Base-by-base conservation (phyloP, 768 basidiomycete genomes). In the Agaricus blazei region DNA sequence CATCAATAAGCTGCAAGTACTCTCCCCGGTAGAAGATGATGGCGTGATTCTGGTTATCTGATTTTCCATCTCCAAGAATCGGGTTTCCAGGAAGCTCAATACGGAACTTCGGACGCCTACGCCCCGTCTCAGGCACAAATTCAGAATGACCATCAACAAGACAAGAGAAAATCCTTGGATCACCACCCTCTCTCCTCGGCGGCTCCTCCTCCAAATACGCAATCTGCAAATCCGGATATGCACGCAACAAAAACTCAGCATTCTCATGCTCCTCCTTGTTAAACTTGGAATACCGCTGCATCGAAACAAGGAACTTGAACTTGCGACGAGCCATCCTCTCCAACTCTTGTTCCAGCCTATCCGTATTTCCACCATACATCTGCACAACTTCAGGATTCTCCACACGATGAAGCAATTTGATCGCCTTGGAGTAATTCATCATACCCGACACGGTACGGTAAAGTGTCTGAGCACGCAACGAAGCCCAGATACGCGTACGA, bases 341-440 rank as follows among this genome's bases (percentile, higher is more conserved):
- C 48, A 98, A 81, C 70, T 98, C 97, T 31, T 90, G 85, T 70
- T 98, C 97, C 44, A 98, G 82, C 67, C 85, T 91, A 72, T 98
- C 97, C 2, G 96, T 97, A 73, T 98, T 98, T 12, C 95, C 96
- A 40, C 97, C 96, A 63, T 93, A 98, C 47, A 88, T 80, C 72
- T 98, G 96, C 15, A 99, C 97, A 47, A 99, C 91, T 70, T 99
- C 97, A 7, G 97, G 97, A 73, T 98, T 98, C 75, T 99, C 97
- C 42, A 99, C 97, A 54, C 96, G 93, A 70, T 98, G 96, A n/a
- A 99, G 81, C 36, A 99, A 76, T 69, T 99, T 99, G 84, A 99
- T 98, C 11, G 97, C 97, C 76, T 99, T 99, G 61, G 91, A 86
- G 70, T 99, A 98, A 75, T 99, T 99, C 97, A 98, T 98, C 92